These are phyloP conservation scores for Cercospora brassicicola DNA, from an alignment of 2,329 filamentous ascomycete species.

Conservation along the genomic window DNA sequence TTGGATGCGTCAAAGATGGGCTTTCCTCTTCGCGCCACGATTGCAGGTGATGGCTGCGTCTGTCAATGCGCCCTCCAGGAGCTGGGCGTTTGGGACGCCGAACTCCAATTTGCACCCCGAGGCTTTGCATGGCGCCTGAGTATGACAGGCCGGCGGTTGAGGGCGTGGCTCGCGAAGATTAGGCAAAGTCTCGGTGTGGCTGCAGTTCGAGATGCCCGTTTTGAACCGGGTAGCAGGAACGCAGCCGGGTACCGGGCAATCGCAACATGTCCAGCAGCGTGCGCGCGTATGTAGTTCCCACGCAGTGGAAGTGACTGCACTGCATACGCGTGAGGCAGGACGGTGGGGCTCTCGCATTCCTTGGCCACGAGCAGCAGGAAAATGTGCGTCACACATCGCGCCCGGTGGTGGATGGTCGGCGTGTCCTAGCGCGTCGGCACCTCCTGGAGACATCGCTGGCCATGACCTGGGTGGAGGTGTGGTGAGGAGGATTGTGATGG, in stretches of 20 bases:
- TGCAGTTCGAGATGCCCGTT: conserved; percentile 30
- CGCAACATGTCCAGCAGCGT: conserved; percentile 34
- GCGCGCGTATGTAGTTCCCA: conserved; percentile 24
- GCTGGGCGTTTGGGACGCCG: conserved; percentile 18
- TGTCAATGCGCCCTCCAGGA: conserved; percentile 16
- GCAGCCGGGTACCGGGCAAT: conserved; percentile 24
- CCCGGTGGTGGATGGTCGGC: conserved; percentile 20
- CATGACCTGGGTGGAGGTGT: not conserved
- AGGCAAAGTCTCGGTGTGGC: conserved; percentile 35
- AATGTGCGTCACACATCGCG: conserved; percentile 19
- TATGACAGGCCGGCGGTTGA: conserved; percentile 26
- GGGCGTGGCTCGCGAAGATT: conserved; percentile 23
- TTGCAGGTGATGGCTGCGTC: conserved; percentile 26
- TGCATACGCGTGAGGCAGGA: not conserved
- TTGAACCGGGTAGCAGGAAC: conserved; percentile 33
- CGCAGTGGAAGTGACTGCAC: not conserved
- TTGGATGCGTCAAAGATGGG: conserved; percentile 17
- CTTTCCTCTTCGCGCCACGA: conserved; percentile 28
- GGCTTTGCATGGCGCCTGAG: conserved; percentile 14
- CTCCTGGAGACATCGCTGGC: conserved; percentile 3
- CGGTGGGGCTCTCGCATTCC: not conserved
- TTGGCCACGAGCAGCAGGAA: conserved; percentile 11
- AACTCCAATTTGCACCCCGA: conserved; percentile 16
- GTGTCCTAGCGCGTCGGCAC: conserved; percentile 22
- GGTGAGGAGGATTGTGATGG: conserved; percentile 23